Percentiles rank a stretch among this genome's conserved stretches.
Evolutionary conservation across 192 early-diverging fungal species (phyloP).

Genomic region (Pecoramyces ruminantium): DNA sequence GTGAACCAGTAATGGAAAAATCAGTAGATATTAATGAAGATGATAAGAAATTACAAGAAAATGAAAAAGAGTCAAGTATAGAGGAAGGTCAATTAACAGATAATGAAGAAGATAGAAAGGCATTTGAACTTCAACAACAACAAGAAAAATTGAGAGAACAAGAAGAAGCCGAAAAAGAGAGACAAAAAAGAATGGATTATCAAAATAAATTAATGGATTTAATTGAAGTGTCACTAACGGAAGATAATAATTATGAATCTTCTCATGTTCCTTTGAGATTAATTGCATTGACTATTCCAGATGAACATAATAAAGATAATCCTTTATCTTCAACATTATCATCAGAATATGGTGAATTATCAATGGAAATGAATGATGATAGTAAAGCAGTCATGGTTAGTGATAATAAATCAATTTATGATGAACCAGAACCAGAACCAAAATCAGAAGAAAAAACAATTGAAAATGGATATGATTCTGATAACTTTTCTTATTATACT

Average conservation of each 20-base stretch:
- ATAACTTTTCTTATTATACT: not conserved
- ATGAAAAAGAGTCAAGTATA: not conserved
- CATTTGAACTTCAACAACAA: not conserved
- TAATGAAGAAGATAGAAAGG: not conserved
- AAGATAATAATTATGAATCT: not conserved
- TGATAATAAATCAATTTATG: too few species aligned
- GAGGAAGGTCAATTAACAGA: not conserved
- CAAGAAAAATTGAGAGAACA: not conserved
- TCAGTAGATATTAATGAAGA: too few species aligned
- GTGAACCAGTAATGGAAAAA: too few species aligned
- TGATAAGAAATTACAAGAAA: not conserved
- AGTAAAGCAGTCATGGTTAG: not conserved
- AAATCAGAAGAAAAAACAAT: not conserved
- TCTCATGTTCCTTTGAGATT: not conserved
- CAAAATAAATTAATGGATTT: not conserved
- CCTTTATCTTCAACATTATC: too few species aligned
- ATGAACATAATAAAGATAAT: not conserved
- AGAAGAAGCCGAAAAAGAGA: not conserved
- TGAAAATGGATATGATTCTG: not conserved
- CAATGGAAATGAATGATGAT: not conserved
- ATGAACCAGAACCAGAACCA: too few species aligned
- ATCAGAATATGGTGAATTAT: not conserved
- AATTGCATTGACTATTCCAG: not conserved
- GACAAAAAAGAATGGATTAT: not conserved
- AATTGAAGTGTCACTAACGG: not conserved